Percentiles rank a stretch among this genome's conserved stretches.
Evolutionary conservation across 2,329 filamentous ascomycete species (phyloP).

Genomic region (Colletotrichum sp.): DNA sequence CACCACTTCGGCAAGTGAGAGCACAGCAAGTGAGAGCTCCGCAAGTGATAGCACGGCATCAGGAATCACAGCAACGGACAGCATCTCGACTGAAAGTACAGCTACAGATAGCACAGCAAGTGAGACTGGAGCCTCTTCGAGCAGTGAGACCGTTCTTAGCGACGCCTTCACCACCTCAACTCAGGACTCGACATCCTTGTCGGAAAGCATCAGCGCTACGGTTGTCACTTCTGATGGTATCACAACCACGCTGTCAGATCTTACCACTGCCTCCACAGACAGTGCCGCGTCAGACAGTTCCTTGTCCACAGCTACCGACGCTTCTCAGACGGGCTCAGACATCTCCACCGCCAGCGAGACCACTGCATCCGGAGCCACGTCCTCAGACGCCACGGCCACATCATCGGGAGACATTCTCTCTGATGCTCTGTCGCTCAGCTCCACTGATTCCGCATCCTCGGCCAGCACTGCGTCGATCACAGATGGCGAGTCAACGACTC

Average conservation of each 20-base stretch:
- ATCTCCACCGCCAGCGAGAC: background rate
- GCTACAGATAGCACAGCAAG: background rate
- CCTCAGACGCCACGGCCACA: background rate
- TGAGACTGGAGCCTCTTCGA: background rate
- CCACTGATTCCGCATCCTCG: background rate
- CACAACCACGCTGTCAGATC: background rate
- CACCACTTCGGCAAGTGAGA: background rate
- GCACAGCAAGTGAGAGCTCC: background rate
- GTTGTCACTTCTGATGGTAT: background rate
- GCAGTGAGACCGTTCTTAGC: background rate
- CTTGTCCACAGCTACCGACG: background rate
- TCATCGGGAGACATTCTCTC: background rate
- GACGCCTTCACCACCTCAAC: background rate
- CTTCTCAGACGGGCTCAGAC: background rate
- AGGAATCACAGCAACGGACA: background rate
- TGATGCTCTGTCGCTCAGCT: background rate
- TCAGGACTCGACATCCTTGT: background rate
- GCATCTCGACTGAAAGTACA: background rate
- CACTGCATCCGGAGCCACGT: background rate
- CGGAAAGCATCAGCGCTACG: background rate
- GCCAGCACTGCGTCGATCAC: background rate
- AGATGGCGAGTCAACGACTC: background rate
- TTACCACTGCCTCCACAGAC: background rate
- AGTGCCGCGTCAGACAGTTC: background rate
- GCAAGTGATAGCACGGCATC: background rate